Percentiles rank a stretch among this genome's conserved stretches.
Evolutionary conservation across 2,329 filamentous ascomycete species (phyloP).

Genomic region (Botrytis tulipae): DNA sequence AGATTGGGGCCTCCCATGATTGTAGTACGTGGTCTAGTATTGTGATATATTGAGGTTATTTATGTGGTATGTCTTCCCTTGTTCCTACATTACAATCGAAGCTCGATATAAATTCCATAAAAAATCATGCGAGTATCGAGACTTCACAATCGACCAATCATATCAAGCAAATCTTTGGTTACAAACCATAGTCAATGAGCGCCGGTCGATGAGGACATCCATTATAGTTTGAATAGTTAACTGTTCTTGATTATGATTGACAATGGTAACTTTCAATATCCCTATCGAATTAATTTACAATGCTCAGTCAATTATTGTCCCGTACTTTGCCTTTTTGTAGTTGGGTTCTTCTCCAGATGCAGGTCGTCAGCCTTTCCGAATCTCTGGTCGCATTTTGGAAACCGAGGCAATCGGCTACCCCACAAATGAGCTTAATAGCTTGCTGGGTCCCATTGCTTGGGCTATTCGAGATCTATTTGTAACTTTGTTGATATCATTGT

Average conservation of each 20-base stretch:
- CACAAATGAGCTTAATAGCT: conserved; percentile 4
- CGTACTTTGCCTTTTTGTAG: neutral
- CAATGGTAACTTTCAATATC: neutral
- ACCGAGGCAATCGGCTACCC: conserved; percentile 9
- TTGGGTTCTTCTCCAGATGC: neutral
- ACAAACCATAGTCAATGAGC: neutral
- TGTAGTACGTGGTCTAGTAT: conserved; percentile 15
- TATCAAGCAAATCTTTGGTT: neutral
- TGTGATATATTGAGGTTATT: neutral
- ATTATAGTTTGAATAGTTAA: neutral
- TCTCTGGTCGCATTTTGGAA: neutral
- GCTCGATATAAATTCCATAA: neutral
- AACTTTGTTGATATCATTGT: neutral
- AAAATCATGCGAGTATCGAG: neutral
- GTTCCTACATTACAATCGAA: neutral
- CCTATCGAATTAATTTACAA: neutral
- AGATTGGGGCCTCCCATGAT: conserved; percentile 82
- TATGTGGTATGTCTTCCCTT: neutral
- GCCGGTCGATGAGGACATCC: neutral
- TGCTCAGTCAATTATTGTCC: neutral
- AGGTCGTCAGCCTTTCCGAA: neutral
- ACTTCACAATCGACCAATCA: conserved; percentile 9
- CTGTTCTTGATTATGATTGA: neutral
- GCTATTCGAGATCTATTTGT: neutral
- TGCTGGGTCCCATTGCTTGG: neutral